Conservation (phyloP, 2,329 filamentous ascomycete species). For the Arthrobotrys pseudoclavata region DNA sequence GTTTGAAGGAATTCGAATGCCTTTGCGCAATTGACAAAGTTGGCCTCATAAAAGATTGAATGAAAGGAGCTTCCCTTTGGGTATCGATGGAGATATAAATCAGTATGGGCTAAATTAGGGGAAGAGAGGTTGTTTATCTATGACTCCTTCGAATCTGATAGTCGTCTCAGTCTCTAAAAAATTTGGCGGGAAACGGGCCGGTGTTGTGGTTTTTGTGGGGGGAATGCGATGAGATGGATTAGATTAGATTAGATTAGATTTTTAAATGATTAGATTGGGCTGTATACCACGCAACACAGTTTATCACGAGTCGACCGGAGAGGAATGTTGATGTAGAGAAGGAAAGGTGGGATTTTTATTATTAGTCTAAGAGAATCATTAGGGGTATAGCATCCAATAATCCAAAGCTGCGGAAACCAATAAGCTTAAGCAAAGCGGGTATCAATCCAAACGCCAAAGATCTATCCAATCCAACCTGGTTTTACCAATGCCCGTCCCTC, state of each 20-base stretch:
- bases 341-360: slow-evolving; percentile 5
- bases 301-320: neutral
- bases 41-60: slow-evolving; percentile 36
- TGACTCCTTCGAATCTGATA: slow-evolving; percentile 40
- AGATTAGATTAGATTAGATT: slow-evolving; percentile 41
- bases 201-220: slow-evolving; percentile 1
- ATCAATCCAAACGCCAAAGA: slow-evolving; percentile 44
- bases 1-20: slow-evolving; percentile 32
- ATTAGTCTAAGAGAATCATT: slow-evolving; percentile 14
- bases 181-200: slow-evolving; percentile 42
- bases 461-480: slow-evolving; percentile 34
- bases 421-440: slow-evolving; percentile 19
- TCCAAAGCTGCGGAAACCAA: slow-evolving; percentile 14
- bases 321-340: neutral
- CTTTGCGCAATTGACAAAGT: slow-evolving; percentile 50
- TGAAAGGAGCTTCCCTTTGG: neutral
- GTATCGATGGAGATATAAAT: neutral
- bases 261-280: neutral
- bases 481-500: slow-evolving; percentile 16
- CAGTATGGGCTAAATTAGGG: neutral
- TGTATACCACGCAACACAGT: slow-evolving; percentile 21
- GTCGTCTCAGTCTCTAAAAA: slow-evolving; percentile 11
- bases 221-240: slow-evolving; percentile 48
- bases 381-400: slow-evolving; percentile 26
- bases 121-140: slow-evolving; percentile 3